phyloP scores from a whole-genome alignment of 2,329 filamentous ascomycete genomes.

The Hymenoscyphus repandus region DNA sequence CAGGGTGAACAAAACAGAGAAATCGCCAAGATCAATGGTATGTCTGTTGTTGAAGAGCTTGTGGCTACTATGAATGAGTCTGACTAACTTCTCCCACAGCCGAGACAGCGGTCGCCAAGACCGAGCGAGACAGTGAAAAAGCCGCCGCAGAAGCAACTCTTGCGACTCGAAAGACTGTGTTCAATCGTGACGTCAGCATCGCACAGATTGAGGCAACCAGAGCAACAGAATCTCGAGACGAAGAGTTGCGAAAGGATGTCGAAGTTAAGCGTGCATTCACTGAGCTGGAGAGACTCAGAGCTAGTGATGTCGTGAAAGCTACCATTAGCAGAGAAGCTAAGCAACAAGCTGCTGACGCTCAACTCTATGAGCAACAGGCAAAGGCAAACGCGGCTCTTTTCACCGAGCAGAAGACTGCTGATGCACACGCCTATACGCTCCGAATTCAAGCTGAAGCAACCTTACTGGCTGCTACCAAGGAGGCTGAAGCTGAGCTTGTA shows the following conservation, averaged over 20 bases:
- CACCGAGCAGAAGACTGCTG: constrained; percentile 45
- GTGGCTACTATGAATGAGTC: constrained; percentile 38
- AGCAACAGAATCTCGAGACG: constrained; percentile 68
- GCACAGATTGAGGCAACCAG: constrained; percentile 69
- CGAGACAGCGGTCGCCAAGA: constrained; percentile 78
- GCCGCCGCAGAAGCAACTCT: constrained; percentile 73
- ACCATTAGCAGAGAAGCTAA: constrained; percentile 62
- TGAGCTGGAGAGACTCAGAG: constrained; percentile 74
- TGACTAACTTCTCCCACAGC: constrained; percentile 39
- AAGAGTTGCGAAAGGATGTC: constrained; percentile 74
- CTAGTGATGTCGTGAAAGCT: constrained; percentile 73
- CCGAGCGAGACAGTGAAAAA: constrained; percentile 77
- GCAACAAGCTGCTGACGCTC: constrained; percentile 62
- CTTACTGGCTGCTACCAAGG: constrained; percentile 36
- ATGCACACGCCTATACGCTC: constrained; percentile 44
- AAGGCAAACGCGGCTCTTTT: constrained; percentile 33
- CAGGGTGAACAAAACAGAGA: constrained; percentile 78
- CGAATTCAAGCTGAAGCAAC: constrained; percentile 37
- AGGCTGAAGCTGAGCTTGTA: constrained; percentile 55
- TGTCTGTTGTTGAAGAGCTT: constrained; percentile 52
- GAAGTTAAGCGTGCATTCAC: constrained; percentile 72
- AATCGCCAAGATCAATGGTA: constrained; percentile 81
- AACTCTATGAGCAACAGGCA: constrained; percentile 59
- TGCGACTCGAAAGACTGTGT: constrained; percentile 64
- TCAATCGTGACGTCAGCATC: constrained; percentile 70